Conservation (phyloP, 2,329 filamentous ascomycete genomes). For the Clonostachys solani region DNA sequence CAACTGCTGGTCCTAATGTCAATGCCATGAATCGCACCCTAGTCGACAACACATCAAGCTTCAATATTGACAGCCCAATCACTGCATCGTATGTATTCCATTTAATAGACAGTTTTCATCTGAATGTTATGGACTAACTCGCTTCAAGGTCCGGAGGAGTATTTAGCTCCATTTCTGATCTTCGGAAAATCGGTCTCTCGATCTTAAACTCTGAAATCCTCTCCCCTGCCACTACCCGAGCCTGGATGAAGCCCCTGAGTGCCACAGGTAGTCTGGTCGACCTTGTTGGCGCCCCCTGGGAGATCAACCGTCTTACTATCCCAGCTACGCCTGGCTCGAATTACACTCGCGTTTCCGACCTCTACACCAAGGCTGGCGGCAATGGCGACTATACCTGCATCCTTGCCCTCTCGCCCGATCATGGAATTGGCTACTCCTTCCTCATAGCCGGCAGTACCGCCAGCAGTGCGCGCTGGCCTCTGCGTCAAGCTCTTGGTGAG, state of each 20-base stretch:
- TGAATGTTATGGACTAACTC: neutral
- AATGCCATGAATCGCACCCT: conserved; percentile 1
- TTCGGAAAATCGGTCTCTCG: conserved; percentile 8
- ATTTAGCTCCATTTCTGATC: conserved; percentile 3
- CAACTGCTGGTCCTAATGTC: neutral
- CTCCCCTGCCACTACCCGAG: conserved; percentile 1
- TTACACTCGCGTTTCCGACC: conserved; percentile 17
- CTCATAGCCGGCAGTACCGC: conserved; percentile 14
- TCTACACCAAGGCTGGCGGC: conserved; percentile 16
- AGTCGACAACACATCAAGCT: neutral
- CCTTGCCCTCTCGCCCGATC: conserved; percentile 13
- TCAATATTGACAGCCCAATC: neutral
- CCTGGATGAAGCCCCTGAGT: conserved; percentile 11
- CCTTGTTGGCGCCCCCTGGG: conserved; percentile 11
- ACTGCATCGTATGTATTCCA: neutral
- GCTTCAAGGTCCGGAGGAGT: conserved; percentile 7
- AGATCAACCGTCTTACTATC: conserved; percentile 9
- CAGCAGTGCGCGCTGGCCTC: conserved; percentile 6
- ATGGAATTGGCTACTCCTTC: conserved; percentile 15
- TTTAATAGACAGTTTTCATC: neutral
- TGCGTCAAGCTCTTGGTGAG: conserved; percentile 9
- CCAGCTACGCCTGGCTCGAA: conserved; percentile 5
- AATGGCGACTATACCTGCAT: conserved; percentile 16
- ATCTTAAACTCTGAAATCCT: conserved; percentile 11
- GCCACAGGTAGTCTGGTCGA: conserved; percentile 5